Conservation (phyloP, 129 eudicot species). For the Tanacetum coccineum region DNA sequence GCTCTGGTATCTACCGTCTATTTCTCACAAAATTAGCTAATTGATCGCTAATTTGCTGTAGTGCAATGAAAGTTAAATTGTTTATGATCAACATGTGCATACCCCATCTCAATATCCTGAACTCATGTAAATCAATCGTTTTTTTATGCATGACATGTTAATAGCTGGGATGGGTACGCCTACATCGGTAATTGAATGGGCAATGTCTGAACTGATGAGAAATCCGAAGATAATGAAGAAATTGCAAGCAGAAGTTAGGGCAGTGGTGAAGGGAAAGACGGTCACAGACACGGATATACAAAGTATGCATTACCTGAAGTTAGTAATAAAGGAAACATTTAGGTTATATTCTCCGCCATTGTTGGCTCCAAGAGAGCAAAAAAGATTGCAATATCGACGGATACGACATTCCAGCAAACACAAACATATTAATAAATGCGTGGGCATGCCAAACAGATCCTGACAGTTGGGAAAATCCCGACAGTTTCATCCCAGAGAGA, state of each 20-base stretch:
- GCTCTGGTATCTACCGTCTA: background rate
- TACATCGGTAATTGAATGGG: slow-evolving; percentile 6
- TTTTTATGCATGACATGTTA: background rate
- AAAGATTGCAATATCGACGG: background rate
- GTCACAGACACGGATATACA: background rate
- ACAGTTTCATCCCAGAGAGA: slow-evolving; percentile 10
- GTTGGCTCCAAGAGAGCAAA: slow-evolving; percentile 1
- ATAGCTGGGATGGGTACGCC: slow-evolving; percentile 7
- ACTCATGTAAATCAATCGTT: background rate
- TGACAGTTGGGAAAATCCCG: slow-evolving; percentile 10
- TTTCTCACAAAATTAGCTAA: background rate
- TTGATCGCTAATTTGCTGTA: no score
- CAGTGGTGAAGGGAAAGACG: slow-evolving; percentile 1
- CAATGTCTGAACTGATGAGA: slow-evolving; percentile 10
- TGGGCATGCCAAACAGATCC: slow-evolving; percentile 11
- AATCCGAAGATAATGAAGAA: slow-evolving; percentile 7
- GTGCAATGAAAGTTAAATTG: no score
- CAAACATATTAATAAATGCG: background rate
- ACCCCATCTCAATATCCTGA: background rate
- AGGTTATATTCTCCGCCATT: slow-evolving; percentile 8
- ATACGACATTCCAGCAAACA: slow-evolving; percentile 1
- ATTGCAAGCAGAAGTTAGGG: slow-evolving; percentile 12
- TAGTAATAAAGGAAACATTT: slow-evolving; percentile 6
- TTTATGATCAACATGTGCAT: background rate
- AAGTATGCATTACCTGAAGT: slow-evolving; percentile 9